Evolutionary conservation across 345 rosid genomes (phyloP).

Genomic region (Salix viminalis): DNA sequence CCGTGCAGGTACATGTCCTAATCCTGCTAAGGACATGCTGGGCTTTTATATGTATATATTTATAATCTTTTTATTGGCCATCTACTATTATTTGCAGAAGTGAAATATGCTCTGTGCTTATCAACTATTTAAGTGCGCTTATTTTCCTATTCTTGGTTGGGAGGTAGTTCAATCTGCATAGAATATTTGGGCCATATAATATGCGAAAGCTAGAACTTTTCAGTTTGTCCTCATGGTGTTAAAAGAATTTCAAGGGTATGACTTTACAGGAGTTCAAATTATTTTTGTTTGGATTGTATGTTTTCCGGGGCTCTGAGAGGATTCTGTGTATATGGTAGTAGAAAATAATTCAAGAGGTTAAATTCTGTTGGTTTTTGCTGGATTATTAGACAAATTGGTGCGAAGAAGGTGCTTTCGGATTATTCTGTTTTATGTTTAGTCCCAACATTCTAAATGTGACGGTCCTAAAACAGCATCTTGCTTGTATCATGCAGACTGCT

Average conservation of each 20-base stretch:
- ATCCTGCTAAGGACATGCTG: neutral
- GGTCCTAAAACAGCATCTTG: conserved; percentile 10
- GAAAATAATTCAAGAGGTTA: neutral
- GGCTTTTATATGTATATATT: no score
- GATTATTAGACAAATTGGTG: neutral
- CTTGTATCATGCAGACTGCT: conserved; percentile 42
- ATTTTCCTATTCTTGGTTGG: neutral
- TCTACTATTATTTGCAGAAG: neutral
- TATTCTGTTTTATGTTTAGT: neutral
- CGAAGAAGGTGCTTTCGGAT: neutral
- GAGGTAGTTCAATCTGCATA: neutral
- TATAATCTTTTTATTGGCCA: neutral
- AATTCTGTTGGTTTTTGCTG: neutral
- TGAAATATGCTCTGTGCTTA: neutral
- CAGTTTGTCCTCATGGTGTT: neutral
- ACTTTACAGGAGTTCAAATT: neutral
- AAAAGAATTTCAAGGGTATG: neutral
- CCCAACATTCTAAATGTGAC: neutral
- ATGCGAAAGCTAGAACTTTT: neutral
- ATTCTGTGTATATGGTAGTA: neutral
- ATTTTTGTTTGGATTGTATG: neutral
- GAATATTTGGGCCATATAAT: no score
- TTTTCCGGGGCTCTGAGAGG: neutral
- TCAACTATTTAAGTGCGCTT: neutral
- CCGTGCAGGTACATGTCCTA: conserved; percentile 67